These are phyloP conservation scores for Pseudogymnoascus sp. DNA, from an alignment of 2,329 filamentous ascomycete genomes.

Conservation along the genomic window DNA sequence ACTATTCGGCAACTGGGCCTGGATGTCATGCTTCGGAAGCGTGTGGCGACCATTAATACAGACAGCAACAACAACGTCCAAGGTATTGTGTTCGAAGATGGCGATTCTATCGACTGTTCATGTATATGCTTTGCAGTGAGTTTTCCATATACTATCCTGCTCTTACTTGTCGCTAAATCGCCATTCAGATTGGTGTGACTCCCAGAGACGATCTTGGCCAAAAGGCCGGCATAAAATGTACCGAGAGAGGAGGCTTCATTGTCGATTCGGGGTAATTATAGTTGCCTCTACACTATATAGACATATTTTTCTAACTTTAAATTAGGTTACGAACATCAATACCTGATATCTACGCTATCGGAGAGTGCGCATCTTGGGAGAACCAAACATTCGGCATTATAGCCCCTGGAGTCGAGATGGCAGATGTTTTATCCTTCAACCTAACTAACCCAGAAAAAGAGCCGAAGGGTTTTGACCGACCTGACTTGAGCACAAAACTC, in stretches of 20 bases:
- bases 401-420: constrained; percentile 86
- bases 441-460: constrained; percentile 68
- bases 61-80: constrained; percentile 60
- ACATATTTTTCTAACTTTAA: not conserved
- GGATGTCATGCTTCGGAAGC: constrained; percentile 70
- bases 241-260: constrained; percentile 67
- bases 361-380: constrained; percentile 86
- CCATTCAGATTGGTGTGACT: constrained; percentile 62
- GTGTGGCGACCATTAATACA: constrained; percentile 65
- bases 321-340: constrained; percentile 56
- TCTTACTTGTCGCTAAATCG: not conserved
- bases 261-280: constrained; percentile 51
- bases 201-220: constrained; percentile 71
- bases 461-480: constrained; percentile 56
- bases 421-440: constrained; percentile 84
- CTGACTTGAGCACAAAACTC: constrained; percentile 84
- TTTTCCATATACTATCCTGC: not conserved
- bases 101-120: constrained; percentile 66
- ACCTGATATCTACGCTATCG: constrained; percentile 74
- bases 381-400: constrained; percentile 84
- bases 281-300: not conserved
- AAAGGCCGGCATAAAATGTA: constrained; percentile 62
- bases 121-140: constrained; percentile 70
- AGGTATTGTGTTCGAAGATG: constrained; percentile 75
- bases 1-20: constrained; percentile 73